Percentiles rank a stretch among this genome's conserved stretches.
phyloP scores from a whole-genome alignment of 2,329 filamentous ascomycete genomes.

The Xylariaceae sp. region DNA sequence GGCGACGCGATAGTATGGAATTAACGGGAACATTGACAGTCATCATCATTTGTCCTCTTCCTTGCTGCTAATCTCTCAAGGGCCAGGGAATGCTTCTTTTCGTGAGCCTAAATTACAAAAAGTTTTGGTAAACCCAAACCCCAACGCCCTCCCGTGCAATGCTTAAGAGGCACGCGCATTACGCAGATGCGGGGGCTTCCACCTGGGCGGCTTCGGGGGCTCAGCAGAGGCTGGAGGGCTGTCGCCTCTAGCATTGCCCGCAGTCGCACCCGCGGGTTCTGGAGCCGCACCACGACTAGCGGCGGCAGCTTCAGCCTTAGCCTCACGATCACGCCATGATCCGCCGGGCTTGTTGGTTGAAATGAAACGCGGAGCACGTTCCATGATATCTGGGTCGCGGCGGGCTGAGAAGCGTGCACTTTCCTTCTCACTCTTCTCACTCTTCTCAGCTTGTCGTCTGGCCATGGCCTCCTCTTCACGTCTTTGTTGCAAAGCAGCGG shows the following conservation, averaged over 20 bases:
- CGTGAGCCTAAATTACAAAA: slow-evolving; percentile 28
- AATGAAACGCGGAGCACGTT: slow-evolving; percentile 31
- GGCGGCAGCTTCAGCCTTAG: slow-evolving; percentile 33
- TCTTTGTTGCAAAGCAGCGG: slow-evolving; percentile 64
- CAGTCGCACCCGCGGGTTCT: slow-evolving; percentile 19
- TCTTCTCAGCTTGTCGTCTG: slow-evolving; percentile 55
- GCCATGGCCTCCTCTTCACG: slow-evolving; percentile 86
- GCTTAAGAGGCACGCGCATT: slow-evolving; percentile 33
- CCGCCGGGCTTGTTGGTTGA: slow-evolving; percentile 44
- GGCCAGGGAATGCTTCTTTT: slow-evolving; percentile 20
- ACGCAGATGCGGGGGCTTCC: slow-evolving; percentile 47
- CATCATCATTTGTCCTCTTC: slow-evolving; percentile 11
- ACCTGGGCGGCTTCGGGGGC: slow-evolving; percentile 49
- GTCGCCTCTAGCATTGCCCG: slow-evolving; percentile 22
- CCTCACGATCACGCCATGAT: slow-evolving; percentile 70
- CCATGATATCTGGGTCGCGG: slow-evolving; percentile 36
- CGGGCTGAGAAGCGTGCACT: slow-evolving; percentile 33
- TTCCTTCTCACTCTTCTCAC: slow-evolving; percentile 40
- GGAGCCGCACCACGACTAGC: slow-evolving; percentile 10
- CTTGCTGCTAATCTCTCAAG: slow-evolving; percentile 10
- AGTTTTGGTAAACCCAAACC: slow-evolving; percentile 28
- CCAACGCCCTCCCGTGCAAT: slow-evolving; percentile 28
- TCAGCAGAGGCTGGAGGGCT: slow-evolving; percentile 33
- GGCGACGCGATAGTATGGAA: neutral
- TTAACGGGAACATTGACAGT: slow-evolving; percentile 1